Evolutionary conservation across 1,139 yeast genomes (phyloP), one percentile per base, ranked within the genome.

Genomic region (Yamadazyma friedrichii): DNA sequence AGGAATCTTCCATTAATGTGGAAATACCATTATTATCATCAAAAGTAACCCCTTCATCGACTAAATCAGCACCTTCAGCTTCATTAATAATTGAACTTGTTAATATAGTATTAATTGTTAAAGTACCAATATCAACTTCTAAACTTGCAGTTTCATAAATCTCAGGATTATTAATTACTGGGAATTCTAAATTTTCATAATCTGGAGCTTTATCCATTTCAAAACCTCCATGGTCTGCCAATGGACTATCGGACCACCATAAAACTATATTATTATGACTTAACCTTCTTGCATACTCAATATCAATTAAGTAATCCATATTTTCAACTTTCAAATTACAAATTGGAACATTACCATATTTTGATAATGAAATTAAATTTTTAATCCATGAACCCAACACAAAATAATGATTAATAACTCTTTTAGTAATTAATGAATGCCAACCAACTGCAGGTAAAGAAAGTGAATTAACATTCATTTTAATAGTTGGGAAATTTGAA

Each of bases 241-340:
- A 64, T 1, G 95, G 88, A 29, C 74, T 74, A 2, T 82, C 77
- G 0, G 96, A 87, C 98, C 98, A 91, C 98, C 98, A 94, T 36
- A 93, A 64, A 2, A 91, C 84, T 39, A 88, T 77, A 48, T 82
- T 80, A 39, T 79, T 78, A 31, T 77, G 73, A 26, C 72, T 70
- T 42, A 93, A 72, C 42, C 83, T 75, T 55, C 98, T 74, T 0
- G 98, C 95, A 61, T 88, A 93, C 44, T 82, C 82, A 33, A 93
- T 75, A 64, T 93, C 99, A 48, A 93, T 85, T 53, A 89, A 66
- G 52, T 80, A 87, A 0, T 88, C 84, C 59, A 84, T 73, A 51
- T 88, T 87, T 44, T 87, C 94, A 15, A 82, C 72, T 46, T 81
- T 83, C 49, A 93, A 64, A 55, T 93, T 93, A 59, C 98, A 88